Evolutionary conservation across 164 flowering plant species (phyloP), one percentile per base, ranked within the genome.

Genomic region (Chloranthus sessilifolius): DNA sequence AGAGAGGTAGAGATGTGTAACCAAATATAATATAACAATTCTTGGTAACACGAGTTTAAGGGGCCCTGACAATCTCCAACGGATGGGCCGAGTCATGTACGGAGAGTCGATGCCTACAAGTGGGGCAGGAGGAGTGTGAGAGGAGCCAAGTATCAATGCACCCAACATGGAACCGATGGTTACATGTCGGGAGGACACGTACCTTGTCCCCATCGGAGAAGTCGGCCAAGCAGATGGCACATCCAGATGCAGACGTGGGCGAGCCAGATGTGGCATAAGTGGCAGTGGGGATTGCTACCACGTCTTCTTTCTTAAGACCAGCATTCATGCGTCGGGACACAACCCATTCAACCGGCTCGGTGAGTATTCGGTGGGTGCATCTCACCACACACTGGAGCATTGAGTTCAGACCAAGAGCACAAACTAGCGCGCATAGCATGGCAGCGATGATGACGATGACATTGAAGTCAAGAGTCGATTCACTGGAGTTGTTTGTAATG

Each of bases 101-200:
- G 17, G 60, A 53, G 47, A 61, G 62, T 23, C 43, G 52, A 21
- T 45, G 44, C 43, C 77, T 48, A 47, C 77, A 73, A 36, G 73
- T 65, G 2, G 77, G 77, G 56, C 77, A 73, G 4, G 73, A 65
- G 40, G 77, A 62, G 61, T 62, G 70, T 41, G 73, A 43, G 24
- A 45, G 58, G 45, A 73, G 62, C 77, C 77, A 73, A 17, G 59
- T 65, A 43, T 68, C 77, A 34, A 73, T 47, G 54, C 77, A 73
- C 3, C 23, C 61, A 5, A 72, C 68, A 45, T 72, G 73, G 43
- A 61, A 72, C 25, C 55, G 31, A n/a, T 72, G 73, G 47, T 44
- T 52, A 34, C 77, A 73, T 15, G 55, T 52, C 19, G 77, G 77
- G 28, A 73, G 61, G 15, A 62, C 58, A 29, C 71, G 38, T 10